Evolutionary conservation across 495 filamentous ascomycete genomes (phyloP), one percentile per base, ranked within the genome.

Genomic region (Neurospora terricola): DNA sequence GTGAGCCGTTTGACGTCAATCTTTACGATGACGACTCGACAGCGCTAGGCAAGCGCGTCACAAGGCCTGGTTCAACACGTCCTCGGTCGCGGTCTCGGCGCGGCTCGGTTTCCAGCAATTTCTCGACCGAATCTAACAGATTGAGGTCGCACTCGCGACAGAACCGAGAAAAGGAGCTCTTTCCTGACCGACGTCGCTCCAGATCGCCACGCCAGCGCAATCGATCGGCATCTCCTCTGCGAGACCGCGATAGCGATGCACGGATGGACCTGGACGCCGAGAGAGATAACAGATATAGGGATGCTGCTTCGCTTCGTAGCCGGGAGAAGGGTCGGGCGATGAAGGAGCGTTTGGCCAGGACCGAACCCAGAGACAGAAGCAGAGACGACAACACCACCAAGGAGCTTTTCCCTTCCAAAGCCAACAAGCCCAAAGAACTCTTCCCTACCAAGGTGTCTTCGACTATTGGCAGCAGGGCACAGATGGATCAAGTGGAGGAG

Each of bases 11-110:
- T 76, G 89, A 90, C 75, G 91, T 87, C 30, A 91, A 86, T 72
- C 89, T 97, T 81, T 97, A 96, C 74, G 94, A 94, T 74, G 94
- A 96, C 71, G 84, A 88, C 73, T 77, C 83, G 70, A 78, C 74
- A 10, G 76, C 84, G 1, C 69, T 83, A 18, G 81, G 81, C 18
- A 77, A 77, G 71, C 79, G 83, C 34, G 72, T 77, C 30, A 40
- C 75, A 66, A 66, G 54, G 54, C 54, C 54, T 30, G 14, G 27
- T 5, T 66, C 54, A 7, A 36, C 54, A 66, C 8, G 70, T 16
- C 74, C 77, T 69, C 72, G 70, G 18, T 76, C 78, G 30, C 77
- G 73, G 14, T 71, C 72, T 38, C 77, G 75, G 18, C 78, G 77
- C 43, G 80, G 79, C 62, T 83, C 84, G 18, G 74, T 74, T 77